Conservation (phyloP, 108 stramenopile genomes). For the Conticribra guillardii region DNA sequence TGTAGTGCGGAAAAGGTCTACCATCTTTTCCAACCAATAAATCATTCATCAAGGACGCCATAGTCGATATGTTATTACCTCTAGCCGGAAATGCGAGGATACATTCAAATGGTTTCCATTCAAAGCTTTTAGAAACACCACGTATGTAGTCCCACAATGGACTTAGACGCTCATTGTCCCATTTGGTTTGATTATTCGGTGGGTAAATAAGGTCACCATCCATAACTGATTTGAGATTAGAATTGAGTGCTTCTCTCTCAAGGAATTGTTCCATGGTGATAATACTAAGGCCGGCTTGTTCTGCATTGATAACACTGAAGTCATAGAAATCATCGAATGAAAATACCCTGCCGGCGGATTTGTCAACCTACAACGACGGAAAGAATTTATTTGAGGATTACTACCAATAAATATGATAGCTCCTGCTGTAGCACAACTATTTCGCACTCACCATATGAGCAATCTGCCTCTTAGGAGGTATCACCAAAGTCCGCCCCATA, state of each 20-base stretch:
- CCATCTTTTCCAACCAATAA: conserved; percentile 39
- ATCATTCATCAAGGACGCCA: conserved; percentile 29
- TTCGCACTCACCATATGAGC: conserved; percentile 33
- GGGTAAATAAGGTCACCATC: conserved; percentile 17
- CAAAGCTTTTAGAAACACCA: conserved; percentile 22
- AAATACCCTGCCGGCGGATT: conserved; percentile 15
- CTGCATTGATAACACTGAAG: conserved; percentile 31
- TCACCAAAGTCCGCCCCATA: conserved; percentile 71
- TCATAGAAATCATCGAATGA: conserved; percentile 51
- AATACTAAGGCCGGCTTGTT: conserved; percentile 51
- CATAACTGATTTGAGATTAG: conserved; percentile 18
- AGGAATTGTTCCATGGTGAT: conserved; percentile 74
- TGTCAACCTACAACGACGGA: conserved; percentile 27
- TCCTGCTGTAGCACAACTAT: no score
- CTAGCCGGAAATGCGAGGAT: conserved; percentile 31
- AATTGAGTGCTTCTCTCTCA: conserved; percentile 41
- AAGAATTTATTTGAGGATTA: no score
- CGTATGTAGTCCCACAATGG: conserved; percentile 28
- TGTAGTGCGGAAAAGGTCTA: conserved; percentile 34
- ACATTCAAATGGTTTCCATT: conserved; percentile 40
- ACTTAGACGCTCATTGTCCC: conserved; percentile 34
- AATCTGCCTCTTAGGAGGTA: conserved; percentile 63
- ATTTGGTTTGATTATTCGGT: conserved; percentile 23
- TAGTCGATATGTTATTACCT: conserved; percentile 15
- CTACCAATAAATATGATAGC: background rate